These are phyloP conservation scores for Lactifluus rugatus DNA, from an alignment of 768 basidiomycete species.

Conservation along the genomic window DNA sequence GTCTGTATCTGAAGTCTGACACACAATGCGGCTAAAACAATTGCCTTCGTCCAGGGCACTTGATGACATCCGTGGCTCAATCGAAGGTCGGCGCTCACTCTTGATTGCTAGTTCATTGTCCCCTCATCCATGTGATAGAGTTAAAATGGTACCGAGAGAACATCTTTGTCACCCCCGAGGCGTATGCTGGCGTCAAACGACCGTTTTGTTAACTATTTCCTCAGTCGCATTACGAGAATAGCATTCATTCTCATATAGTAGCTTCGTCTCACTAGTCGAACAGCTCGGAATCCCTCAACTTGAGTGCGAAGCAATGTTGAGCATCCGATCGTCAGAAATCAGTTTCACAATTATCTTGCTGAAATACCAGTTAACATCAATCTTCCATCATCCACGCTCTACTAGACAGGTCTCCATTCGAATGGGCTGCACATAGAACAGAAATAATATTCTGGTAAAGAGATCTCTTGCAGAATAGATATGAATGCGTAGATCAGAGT, in stretches of 20 bases:
- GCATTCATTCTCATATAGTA: background rate
- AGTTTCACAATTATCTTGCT: background rate
- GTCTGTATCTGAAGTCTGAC: slow-evolving; percentile 30
- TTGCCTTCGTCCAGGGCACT: slow-evolving; percentile 45
- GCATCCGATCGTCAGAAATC: background rate
- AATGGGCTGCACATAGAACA: background rate
- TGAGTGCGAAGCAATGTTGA: background rate
- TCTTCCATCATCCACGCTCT: background rate
- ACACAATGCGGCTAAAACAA: background rate
- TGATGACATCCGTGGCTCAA: slow-evolving; percentile 72
- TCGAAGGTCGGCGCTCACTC: slow-evolving; percentile 43
- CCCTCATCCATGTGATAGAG: slow-evolving; percentile 35
- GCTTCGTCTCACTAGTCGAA: background rate
- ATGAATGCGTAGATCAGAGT: background rate
- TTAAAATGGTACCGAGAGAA: slow-evolving; percentile 70
- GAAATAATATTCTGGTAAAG: background rate
- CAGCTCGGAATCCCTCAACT: background rate
- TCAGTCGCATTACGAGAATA: background rate
- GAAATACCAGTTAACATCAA: background rate
- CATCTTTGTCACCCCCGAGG: slow-evolving; percentile 45
- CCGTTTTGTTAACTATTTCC: background rate
- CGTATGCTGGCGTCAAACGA: slow-evolving; percentile 1
- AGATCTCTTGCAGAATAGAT: background rate
- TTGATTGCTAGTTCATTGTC: background rate
- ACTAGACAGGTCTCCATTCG: background rate